These are phyloP conservation scores for Biscogniauxia marginata DNA, from an alignment of 2,329 filamentous ascomycete genomes.

Conservation along the genomic window DNA sequence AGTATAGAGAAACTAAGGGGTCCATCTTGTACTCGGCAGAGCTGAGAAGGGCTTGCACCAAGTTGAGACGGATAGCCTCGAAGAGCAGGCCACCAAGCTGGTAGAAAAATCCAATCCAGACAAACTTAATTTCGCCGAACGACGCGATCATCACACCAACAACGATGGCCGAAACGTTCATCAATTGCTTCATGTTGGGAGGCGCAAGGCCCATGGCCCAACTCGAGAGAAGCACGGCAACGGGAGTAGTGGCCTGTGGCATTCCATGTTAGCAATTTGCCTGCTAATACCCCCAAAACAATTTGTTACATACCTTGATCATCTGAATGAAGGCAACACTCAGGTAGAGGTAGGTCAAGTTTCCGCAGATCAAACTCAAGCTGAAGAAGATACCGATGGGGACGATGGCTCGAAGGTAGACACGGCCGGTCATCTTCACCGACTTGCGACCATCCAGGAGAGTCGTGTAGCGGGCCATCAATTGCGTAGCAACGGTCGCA, in stretches of 20 bases:
- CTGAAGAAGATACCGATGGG: constrained; percentile 96
- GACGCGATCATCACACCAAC: constrained; percentile 93
- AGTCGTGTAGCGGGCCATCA: constrained; percentile 85
- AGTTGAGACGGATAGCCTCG: constrained; percentile 78
- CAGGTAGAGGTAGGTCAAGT: constrained; percentile 92
- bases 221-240: constrained; percentile 85
- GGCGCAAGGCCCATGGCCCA: constrained; percentile 84
- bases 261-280: constrained; percentile 9
- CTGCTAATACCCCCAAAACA: neutral
- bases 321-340: constrained; percentile 98
- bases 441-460: constrained; percentile 92
- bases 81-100: constrained; percentile 77
- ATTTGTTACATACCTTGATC: constrained; percentile 69
- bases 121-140: constrained; percentile 93
- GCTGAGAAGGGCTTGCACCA: constrained; percentile 81
- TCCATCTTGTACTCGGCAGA: constrained; percentile 90
- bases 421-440: constrained; percentile 93
- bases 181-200: constrained; percentile 80
- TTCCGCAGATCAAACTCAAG: constrained; percentile 92
- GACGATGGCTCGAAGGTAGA: constrained; percentile 90
- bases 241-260: constrained; percentile 81
- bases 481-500: constrained; percentile 89
- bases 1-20: constrained; percentile 83
- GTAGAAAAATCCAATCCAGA: constrained; percentile 74
- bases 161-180: constrained; percentile 94